Percentiles rank a stretch among this genome's conserved stretches.
Evolutionary conservation across 768 basidiomycete genomes (phyloP).

Genomic region (Mycena latifolia): DNA sequence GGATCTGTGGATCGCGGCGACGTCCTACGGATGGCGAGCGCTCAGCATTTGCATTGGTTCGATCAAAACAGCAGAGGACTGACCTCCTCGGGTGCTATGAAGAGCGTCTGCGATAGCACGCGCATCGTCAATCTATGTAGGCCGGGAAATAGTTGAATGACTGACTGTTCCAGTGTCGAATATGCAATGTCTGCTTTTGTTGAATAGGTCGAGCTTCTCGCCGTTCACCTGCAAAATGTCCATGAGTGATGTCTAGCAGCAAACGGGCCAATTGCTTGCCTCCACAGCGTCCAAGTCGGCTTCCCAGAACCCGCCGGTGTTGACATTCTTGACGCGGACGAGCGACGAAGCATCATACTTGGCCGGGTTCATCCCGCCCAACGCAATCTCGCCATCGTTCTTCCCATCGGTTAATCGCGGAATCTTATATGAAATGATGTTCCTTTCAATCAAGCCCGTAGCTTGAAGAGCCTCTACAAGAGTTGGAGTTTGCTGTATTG

Average conservation of each 20-base stretch:
- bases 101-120: constrained; percentile 32
- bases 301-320: constrained; percentile 74
- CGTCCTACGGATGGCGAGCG: constrained; percentile 56
- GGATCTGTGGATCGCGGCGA: constrained; percentile 62
- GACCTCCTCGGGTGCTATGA: constrained; percentile 34
- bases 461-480: constrained; percentile 68
- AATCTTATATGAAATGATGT: constrained; percentile 79
- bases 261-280: constrained; percentile 35
- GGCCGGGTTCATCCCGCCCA: constrained; percentile 66
- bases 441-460: constrained; percentile 59
- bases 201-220: constrained; percentile 50
- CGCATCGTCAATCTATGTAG: not conserved
- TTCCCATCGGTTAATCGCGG: constrained; percentile 67
- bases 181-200: constrained; percentile 72
- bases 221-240: constrained; percentile 53
- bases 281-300: constrained; percentile 60
- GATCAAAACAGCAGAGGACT: constrained; percentile 4
- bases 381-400: constrained; percentile 72
- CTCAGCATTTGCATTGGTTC: not conserved
- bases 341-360: constrained; percentile 65
- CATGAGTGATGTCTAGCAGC: not conserved
- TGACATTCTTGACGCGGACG: constrained; percentile 63
- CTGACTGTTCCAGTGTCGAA: constrained; percentile 55
- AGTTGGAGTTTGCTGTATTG: constrained; percentile 65
- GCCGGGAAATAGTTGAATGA: constrained; percentile 2